phyloP scores from a whole-genome alignment of 2,329 filamentous ascomycete genomes.

The Knufia fluminis region DNA sequence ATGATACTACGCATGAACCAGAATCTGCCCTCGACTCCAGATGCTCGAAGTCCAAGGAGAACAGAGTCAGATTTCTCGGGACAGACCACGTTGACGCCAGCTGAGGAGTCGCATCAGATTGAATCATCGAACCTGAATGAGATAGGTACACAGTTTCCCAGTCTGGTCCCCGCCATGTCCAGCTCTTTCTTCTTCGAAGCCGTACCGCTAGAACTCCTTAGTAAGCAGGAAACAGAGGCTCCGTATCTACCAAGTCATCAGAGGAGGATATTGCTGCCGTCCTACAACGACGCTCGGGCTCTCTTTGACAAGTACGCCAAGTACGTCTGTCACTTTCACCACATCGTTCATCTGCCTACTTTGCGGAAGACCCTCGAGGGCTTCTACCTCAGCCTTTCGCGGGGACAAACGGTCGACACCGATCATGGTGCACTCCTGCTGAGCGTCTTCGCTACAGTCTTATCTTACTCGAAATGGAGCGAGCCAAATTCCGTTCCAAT shows the following conservation, averaged over 20 bases:
- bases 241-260: background rate
- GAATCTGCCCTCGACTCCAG: background rate
- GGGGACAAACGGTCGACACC: conserved; percentile 18
- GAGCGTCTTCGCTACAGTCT: conserved; percentile 27
- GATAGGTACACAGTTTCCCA: conserved; percentile 3
- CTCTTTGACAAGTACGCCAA: conserved; percentile 29
- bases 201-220: background rate
- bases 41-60: background rate
- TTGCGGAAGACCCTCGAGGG: conserved; percentile 24
- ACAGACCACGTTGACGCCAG: background rate
- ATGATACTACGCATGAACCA: conserved; percentile 13
- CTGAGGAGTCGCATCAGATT: conserved; percentile 6
- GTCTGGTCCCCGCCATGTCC: background rate
- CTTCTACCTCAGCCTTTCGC: conserved; percentile 25
- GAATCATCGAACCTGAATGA: background rate
- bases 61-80: background rate
- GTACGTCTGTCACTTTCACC: conserved; percentile 30
- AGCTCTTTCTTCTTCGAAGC: conserved; percentile 4
- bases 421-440: conserved; percentile 29
- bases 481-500: background rate
- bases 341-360: conserved; percentile 27
- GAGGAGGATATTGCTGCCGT: conserved; percentile 23
- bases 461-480: conserved; percentile 18
- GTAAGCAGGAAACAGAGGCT: background rate
- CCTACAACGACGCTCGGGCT: conserved; percentile 24